Percentiles rank a stretch among this genome's conserved stretches.
Evolutionary conservation across 139 green algal species (phyloP).

Genomic region (Chlorella ohadii): DNA sequence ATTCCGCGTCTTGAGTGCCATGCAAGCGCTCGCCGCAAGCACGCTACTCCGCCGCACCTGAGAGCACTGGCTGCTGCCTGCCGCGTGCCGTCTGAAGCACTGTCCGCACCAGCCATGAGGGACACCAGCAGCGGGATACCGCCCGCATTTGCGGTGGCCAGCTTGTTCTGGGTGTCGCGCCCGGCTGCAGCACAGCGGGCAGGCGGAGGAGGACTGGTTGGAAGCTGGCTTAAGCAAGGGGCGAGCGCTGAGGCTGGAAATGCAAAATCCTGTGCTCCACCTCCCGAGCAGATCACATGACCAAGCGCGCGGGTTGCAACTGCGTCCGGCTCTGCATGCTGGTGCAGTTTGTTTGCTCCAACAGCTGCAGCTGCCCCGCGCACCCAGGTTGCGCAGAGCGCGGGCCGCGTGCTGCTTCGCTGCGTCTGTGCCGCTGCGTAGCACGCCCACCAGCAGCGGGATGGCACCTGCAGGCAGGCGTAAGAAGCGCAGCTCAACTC

Average conservation of each 20-base stretch:
- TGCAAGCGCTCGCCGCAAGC: too few relatives aligned
- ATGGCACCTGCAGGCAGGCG: constrained; percentile 36
- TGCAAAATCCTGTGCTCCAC: too few relatives aligned
- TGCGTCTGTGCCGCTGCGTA: constrained; percentile 21
- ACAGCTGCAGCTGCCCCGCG: neutral
- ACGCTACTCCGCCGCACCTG: too few relatives aligned
- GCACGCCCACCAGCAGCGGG: constrained; percentile 27
- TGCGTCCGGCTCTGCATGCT: too few relatives aligned
- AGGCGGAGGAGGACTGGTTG: neutral
- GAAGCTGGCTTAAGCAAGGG: neutral
- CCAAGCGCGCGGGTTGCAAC: too few relatives aligned
- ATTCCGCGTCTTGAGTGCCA: too few relatives aligned
- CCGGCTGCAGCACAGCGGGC: neutral
- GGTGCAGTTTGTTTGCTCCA: too few relatives aligned
- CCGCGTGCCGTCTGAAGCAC: neutral
- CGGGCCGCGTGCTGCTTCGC: constrained; percentile 47
- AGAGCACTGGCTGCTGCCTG: neutral
- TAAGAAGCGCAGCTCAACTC: too few relatives aligned
- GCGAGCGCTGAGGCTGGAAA: too few relatives aligned
- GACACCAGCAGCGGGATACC: constrained; percentile 32
- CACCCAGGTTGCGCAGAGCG: constrained; percentile 47
- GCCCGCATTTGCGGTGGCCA: constrained; percentile 1
- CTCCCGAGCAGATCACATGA: too few relatives aligned
- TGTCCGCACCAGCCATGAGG: constrained; percentile 1
- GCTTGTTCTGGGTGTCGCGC: constrained; percentile 27